phyloP scores from a whole-genome alignment of 805 yeast species.

The Candida incommunis region DNA sequence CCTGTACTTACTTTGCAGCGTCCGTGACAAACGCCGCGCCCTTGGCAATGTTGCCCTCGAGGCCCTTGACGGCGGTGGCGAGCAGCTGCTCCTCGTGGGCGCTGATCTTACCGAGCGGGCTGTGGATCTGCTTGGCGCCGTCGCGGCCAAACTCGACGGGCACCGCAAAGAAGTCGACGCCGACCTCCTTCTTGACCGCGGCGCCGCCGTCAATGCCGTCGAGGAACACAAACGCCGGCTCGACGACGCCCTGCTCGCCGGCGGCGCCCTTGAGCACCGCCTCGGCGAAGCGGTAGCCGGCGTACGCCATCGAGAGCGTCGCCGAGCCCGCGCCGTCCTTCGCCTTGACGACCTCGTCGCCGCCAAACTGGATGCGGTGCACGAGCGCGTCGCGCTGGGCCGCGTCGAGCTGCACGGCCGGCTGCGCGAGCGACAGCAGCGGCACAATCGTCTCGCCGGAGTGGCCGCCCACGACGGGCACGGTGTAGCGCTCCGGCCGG shows the following conservation, averaged over 20 bases:
- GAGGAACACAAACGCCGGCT: slow-evolving; percentile 30
- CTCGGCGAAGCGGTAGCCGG: slow-evolving; percentile 72
- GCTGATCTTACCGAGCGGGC: slow-evolving; percentile 50
- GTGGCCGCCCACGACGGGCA: slow-evolving; percentile 87
- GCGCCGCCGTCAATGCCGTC: slow-evolving; percentile 31
- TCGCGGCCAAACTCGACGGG: slow-evolving; percentile 58
- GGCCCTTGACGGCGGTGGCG: slow-evolving; percentile 72
- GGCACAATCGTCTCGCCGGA: slow-evolving; percentile 93
- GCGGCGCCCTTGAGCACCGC: slow-evolving; percentile 30
- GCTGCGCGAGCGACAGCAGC: slow-evolving; percentile 36
- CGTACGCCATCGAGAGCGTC: slow-evolving; percentile 90
- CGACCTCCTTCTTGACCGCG: slow-evolving; percentile 56
- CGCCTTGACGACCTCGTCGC: slow-evolving; percentile 93
- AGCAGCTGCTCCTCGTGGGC: slow-evolving; percentile 76
- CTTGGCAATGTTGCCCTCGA: slow-evolving; percentile 82
- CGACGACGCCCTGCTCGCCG: slow-evolving; percentile 31
- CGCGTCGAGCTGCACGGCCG: slow-evolving; percentile 23
- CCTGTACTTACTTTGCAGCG: slow-evolving; percentile 16
- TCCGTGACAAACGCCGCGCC: slow-evolving; percentile 67
- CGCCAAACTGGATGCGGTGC: slow-evolving; percentile 88
- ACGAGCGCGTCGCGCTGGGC: slow-evolving; percentile 42
- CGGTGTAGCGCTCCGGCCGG: slow-evolving; percentile 32
- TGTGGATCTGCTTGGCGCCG: slow-evolving; percentile 56
- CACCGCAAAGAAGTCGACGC: slow-evolving; percentile 64
- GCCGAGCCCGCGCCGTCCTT: slow-evolving; percentile 93